phyloP scores from a whole-genome alignment of 192 early-diverging fungal species.

The Chytriomyces sp. region DNA sequence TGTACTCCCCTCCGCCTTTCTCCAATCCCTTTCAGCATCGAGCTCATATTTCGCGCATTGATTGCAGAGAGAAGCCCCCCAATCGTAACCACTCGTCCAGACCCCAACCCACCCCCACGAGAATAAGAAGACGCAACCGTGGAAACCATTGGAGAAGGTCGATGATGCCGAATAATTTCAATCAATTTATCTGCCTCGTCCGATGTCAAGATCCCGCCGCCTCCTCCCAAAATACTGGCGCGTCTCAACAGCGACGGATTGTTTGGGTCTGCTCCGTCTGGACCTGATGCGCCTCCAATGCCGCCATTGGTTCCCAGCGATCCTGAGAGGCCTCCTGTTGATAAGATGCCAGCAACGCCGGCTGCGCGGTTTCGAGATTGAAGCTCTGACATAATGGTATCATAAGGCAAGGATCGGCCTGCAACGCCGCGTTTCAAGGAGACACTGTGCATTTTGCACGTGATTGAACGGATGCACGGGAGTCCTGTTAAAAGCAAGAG shows the following conservation, averaged over 20 bases:
- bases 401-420: slow-evolving; percentile 85
- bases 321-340: no score
- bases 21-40: slow-evolving; percentile 52
- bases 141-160: slow-evolving; percentile 25
- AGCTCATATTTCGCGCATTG: slow-evolving; percentile 46
- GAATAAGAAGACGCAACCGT: background rate
- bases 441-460: slow-evolving; percentile 95
- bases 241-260: background rate
- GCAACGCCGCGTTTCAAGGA: slow-evolving; percentile 80
- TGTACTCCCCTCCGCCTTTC: slow-evolving; percentile 60
- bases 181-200: slow-evolving; percentile 15
- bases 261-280: background rate
- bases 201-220: background rate
- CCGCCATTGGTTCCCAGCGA: background rate
- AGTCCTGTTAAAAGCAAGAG: slow-evolving; percentile 54
- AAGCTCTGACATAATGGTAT: slow-evolving; percentile 75
- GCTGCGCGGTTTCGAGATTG: slow-evolving; percentile 64
- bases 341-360: background rate
- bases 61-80: slow-evolving; percentile 47
- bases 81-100: background rate
- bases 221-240: background rate
- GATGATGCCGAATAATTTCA: slow-evolving; percentile 11
- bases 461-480: slow-evolving; percentile 85
- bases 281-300: background rate
- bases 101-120: background rate